phyloP scores from a whole-genome alignment of 805 yeast genomes.

The Candida boleticola region DNA sequence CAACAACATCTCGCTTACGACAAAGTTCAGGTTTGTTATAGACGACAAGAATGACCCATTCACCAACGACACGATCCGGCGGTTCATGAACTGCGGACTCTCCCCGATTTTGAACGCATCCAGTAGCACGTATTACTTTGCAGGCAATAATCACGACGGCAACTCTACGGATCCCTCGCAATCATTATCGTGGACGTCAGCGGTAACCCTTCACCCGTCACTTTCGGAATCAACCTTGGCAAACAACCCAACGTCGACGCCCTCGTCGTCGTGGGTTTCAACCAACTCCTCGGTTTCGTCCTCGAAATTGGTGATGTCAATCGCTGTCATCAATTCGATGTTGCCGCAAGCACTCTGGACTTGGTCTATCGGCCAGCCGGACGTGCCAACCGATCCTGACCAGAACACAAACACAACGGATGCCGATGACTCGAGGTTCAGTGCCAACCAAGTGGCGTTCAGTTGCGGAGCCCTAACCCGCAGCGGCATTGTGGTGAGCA shows the following conservation, averaged over 20 bases:
- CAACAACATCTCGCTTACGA: conserved; percentile 12
- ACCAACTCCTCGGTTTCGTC: not conserved
- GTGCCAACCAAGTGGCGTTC: conserved; percentile 21
- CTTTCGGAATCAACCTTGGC: not conserved
- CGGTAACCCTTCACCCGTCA: too few species aligned
- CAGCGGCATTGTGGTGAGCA: conserved; percentile 61
- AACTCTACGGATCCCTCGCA: too few species aligned
- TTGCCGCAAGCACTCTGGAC: conserved; percentile 13
- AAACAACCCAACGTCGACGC: not conserved
- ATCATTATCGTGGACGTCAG: too few species aligned
- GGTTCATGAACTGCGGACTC: conserved; percentile 54
- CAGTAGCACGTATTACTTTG: conserved; percentile 2
- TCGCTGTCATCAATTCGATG: conserved; percentile 1
- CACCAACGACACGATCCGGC: conserved; percentile 32
- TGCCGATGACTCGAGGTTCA: not conserved
- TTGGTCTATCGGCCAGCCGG: conserved; percentile 1
- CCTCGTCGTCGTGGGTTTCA: not conserved
- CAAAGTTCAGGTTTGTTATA: conserved; percentile 26
- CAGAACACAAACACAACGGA: not conserved
- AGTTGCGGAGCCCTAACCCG: conserved; percentile 40
- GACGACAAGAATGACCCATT: conserved; percentile 40
- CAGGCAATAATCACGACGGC: not conserved
- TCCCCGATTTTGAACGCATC: conserved; percentile 59
- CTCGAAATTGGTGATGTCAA: not conserved
- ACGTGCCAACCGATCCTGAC: not conserved